A percentile compares a stretch with the other conserved stretches of the same genome.
phyloP scores from a whole-genome alignment of 306 rosid genomes.

The Gillenia trifoliata region DNA sequence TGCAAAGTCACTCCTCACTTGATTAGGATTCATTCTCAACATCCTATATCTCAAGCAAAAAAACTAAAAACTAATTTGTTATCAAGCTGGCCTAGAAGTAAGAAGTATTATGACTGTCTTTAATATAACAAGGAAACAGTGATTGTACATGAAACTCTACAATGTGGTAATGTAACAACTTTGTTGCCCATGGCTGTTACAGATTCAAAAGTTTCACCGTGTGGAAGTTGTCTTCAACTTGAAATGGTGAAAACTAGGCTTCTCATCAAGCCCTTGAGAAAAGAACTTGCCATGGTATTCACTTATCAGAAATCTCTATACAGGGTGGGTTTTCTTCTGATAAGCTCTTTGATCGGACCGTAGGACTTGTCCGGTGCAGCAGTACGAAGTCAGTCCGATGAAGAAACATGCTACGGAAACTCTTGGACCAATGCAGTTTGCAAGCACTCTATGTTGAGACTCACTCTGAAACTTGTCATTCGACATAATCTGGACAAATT shows the following conservation, averaged over 20 bases:
- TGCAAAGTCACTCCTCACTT: no score
- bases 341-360: slow-evolving; percentile 44
- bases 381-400: background rate
- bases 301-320: slow-evolving; percentile 28
- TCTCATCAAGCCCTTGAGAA: slow-evolving; percentile 42
- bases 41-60: no score
- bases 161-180: no score
- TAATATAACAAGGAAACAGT: no score
- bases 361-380: slow-evolving; percentile 2
- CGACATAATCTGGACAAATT: slow-evolving; percentile 33
- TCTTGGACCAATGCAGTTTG: slow-evolving; percentile 31
- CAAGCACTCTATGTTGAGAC: slow-evolving; percentile 42
- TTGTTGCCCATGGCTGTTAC: no score
- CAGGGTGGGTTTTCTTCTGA: slow-evolving; percentile 38
- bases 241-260: slow-evolving; percentile 30
- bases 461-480: slow-evolving; percentile 45
- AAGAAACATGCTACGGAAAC: slow-evolving; percentile 40
- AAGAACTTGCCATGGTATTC: slow-evolving; percentile 29
- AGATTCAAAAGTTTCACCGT: no score
- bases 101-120: no score
- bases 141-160: no score
- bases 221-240: background rate
- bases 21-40: no score
- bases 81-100: no score
- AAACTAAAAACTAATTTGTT: no score